Evolutionary conservation across 306 rosid genomes (phyloP), one percentile per base, ranked within the genome.

Genomic region (Prunus mongolica): DNA sequence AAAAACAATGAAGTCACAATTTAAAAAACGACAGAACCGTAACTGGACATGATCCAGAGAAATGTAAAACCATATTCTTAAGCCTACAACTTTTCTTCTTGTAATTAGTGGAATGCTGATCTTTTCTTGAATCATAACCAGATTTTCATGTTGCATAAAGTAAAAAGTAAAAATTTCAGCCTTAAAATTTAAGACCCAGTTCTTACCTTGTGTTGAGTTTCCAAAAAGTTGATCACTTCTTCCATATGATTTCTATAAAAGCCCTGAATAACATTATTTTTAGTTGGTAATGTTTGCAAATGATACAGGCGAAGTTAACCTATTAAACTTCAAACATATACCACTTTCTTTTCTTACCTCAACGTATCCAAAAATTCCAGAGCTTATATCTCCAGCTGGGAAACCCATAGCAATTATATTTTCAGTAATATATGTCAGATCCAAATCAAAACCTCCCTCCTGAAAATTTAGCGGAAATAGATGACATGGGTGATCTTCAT

Each of bases 221-320:
- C 97, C 63, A 93, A 88, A 82, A 91, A 93, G 60, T 79, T 90
- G 75, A 91, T 87, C 72, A 93, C 97, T 85, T 93, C 98, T 78
- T 91, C 97, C 97, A 93, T 93, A 86, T 93, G 98, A 86, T 93
- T 93, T 73, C 97, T 87, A 79, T 93, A 93, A 80, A 93, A 88
- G 22, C 98, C 98, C 98, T 91, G 92, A 83, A 88, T 57, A 70
- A 86, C 58, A 81, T 47, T 52, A 78, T 79, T 75, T 69, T 72
- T 55, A 71, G 28, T 86, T 83, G 22, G 58, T 74, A 76, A 54
- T 72, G 74, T 63, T 38, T 50, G 32, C 24, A 65, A 58, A 86
- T 68, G 44, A 65, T 47, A 79, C 69, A 76, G 71, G 57, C 51
- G 46, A 81, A 24, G 79, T 77, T 46, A 57, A 55, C 27, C 16